phyloP scores from a whole-genome alignment of 2,329 filamentous ascomycete genomes.

The Alternaria ventricosa region DNA sequence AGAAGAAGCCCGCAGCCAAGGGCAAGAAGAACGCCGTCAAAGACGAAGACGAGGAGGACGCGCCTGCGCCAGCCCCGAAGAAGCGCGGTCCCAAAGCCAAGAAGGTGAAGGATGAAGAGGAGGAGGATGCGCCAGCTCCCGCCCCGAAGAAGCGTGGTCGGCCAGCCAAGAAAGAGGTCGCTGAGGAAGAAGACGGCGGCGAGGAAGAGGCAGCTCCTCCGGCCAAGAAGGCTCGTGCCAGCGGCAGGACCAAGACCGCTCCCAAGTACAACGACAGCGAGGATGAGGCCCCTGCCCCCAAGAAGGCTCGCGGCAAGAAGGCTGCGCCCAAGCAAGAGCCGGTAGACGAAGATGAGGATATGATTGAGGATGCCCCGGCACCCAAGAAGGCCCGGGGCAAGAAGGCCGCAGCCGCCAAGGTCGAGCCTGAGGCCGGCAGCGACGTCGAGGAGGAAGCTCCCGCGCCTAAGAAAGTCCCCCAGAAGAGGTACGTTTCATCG shows the following conservation, averaged over 20 bases:
- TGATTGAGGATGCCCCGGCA: slow-evolving; percentile 14
- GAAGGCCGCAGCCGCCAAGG: slow-evolving; percentile 30
- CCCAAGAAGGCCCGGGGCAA: slow-evolving; percentile 43
- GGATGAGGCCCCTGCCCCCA: slow-evolving; percentile 28
- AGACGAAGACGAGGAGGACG: slow-evolving; percentile 39
- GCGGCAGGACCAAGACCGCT: slow-evolving; percentile 15
- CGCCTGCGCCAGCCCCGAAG: slow-evolving; percentile 39
- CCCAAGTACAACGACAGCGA: slow-evolving; percentile 14
- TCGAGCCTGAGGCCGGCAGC: slow-evolving; percentile 18
- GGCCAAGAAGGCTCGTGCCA: slow-evolving; percentile 25
- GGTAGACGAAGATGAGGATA: slow-evolving; percentile 19
- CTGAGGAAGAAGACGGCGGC: slow-evolving; percentile 21
- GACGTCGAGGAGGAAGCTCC: slow-evolving; percentile 6
- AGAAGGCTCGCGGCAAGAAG: slow-evolving; percentile 34
- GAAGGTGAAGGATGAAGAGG: slow-evolving; percentile 23
- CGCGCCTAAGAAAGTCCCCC: slow-evolving; percentile 23
- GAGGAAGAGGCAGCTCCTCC: slow-evolving; percentile 32
- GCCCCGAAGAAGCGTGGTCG: slow-evolving; percentile 42
- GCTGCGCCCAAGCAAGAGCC: slow-evolving; percentile 7
- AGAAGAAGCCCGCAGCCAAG: slow-evolving; percentile 52
- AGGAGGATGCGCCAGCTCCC: slow-evolving; percentile 35
- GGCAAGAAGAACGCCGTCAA: slow-evolving; percentile 31
- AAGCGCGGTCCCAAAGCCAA: slow-evolving; percentile 25
- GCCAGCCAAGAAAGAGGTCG: slow-evolving; percentile 27
- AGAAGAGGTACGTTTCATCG: slow-evolving; percentile 35